Conservation (phyloP, 805 yeast species). For the Wickerhamomyces bisporus region DNA sequence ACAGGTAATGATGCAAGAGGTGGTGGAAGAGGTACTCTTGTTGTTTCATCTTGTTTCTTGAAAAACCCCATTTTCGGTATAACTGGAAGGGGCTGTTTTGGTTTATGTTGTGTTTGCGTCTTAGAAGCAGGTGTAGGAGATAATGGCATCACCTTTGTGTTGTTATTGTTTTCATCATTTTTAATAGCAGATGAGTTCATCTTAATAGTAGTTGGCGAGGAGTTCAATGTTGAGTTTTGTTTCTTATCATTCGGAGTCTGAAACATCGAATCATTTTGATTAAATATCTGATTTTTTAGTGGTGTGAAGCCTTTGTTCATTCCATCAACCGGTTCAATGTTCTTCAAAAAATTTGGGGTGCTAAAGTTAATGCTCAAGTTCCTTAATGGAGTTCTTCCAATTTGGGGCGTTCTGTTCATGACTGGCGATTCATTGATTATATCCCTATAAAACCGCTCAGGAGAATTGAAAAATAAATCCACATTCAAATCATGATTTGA, state of each 20-base stretch:
- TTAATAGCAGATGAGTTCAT: conserved; percentile 25
- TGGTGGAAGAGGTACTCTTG: background rate
- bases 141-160: conserved; percentile 9
- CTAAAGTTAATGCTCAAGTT: conserved; percentile 17
- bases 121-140: conserved; percentile 25
- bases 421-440: conserved; percentile 24
- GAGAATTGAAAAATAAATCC: conserved; percentile 20
- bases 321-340: conserved; percentile 10
- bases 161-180: conserved; percentile 4
- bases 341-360: conserved; percentile 23
- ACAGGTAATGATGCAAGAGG: background rate
- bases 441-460: conserved; percentile 24
- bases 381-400: conserved; percentile 24
- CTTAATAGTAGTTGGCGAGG: conserved; percentile 26
- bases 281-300: conserved; percentile 20
- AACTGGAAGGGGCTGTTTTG: conserved; percentile 1
- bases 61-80: conserved; percentile 25
- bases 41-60: conserved; percentile 13
- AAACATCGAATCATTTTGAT: conserved; percentile 13
- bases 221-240: conserved; percentile 15
- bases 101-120: background rate
- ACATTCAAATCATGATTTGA: conserved; percentile 7
- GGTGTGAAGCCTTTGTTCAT: conserved; percentile 19
- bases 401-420: conserved; percentile 18
- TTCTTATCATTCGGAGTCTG: conserved; percentile 16